Evolutionary conservation across 192 early-diverging fungal genomes (phyloP), one percentile per base, ranked within the genome.

Genomic region (Backusella tuberculispora): DNA sequence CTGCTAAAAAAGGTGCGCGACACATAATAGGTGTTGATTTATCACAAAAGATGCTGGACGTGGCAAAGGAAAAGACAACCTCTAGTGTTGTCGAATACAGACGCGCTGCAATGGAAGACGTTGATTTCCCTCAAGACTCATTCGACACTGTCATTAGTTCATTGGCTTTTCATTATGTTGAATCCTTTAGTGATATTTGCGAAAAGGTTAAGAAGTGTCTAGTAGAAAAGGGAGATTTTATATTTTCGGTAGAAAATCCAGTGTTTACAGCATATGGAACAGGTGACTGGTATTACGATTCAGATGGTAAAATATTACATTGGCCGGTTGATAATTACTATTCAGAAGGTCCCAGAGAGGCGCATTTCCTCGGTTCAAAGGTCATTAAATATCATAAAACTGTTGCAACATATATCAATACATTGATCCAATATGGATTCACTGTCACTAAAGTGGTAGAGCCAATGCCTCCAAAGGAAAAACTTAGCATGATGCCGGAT

Each of bases 351-450:
- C 3, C 21, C 4, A 65, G 74, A 2, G 19, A 66, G 17, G 34
- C 65, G 3, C 21, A 66, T 1, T 75, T 75, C 21, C 40, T 75
- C 10, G 66, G 66, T 21, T 47, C 43, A 10, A 17, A 44, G n/a
- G 47, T 75, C 13, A 48, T 17, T 5, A 75, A 75, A 40, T 75
- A 75, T 65, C 74, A 75, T 45, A 75, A 65, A 53, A 75, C 74
- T 5, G 24, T 75, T 5, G 40, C 65, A 15, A 65, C 74, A 13
- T 75, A 75, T 40, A 44, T 75, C 29, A 66, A 75, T 13, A 42
- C 45, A n/a, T 40, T 75, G 24, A 44, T 75, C 10, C 17, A 43
- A 12, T n/a, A 75, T 67, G 63, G 44, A 15, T 75, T 75, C 7
- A 45, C 43, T 1, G n/a, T 75, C 12, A 56, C 19, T 24, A 46